phyloP scores from a whole-genome alignment of 306 rosid genomes.

The Cicer cuneatum region DNA sequence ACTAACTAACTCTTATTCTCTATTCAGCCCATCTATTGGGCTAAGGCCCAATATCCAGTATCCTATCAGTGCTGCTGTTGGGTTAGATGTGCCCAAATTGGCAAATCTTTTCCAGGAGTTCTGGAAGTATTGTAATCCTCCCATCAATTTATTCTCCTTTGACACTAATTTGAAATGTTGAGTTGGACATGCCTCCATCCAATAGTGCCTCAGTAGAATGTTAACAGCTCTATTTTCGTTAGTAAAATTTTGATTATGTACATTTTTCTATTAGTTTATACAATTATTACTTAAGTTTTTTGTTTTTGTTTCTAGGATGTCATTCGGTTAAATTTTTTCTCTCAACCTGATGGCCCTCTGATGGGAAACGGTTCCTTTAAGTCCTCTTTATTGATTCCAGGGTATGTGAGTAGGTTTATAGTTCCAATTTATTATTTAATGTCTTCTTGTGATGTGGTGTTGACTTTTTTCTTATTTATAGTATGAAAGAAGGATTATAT shows the following conservation, averaged over 20 bases:
- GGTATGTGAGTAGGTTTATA: conserved; percentile 61
- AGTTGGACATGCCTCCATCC: conserved; percentile 30
- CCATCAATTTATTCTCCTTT: neutral
- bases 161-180: conserved; percentile 13
- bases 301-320: conserved; percentile 60
- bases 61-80: neutral
- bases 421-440: conserved; percentile 28
- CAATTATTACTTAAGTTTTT: conserved; percentile 28
- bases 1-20: no score
- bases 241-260: conserved; percentile 3
- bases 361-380: conserved; percentile 80
- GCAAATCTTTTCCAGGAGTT: neutral
- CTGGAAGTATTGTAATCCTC: conserved; percentile 2
- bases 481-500: conserved; percentile 87
- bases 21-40: no score
- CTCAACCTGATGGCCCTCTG: conserved; percentile 94
- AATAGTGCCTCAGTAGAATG: conserved; percentile 14
- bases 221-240: neutral
- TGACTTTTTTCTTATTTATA: conserved; percentile 51
- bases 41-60: no score
- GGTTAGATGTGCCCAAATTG: conserved; percentile 12
- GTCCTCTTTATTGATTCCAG: conserved; percentile 79
- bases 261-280: conserved; percentile 16
- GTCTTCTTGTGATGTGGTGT: conserved; percentile 32
- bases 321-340: conserved; percentile 75